phyloP scores from a whole-genome alignment of 164 flowering plant genomes.

The Hamamelis virginiana region DNA sequence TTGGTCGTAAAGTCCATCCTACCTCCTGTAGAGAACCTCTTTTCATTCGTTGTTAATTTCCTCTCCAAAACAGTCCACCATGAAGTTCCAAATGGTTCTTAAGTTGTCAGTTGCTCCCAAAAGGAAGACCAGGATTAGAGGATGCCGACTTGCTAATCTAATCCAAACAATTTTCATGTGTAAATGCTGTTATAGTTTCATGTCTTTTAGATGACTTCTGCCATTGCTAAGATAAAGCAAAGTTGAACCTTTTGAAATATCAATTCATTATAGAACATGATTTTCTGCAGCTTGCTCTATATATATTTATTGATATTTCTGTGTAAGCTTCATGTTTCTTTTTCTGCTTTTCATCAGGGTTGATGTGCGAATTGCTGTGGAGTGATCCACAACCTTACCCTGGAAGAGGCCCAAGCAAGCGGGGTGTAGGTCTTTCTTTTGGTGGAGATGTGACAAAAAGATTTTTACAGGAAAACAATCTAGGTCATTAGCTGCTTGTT shows the following conservation, averaged over 20 bases:
- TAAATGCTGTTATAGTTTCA: neutral
- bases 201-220: neutral
- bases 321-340: neutral
- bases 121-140: too few relatives aligned
- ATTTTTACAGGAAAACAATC: slow-evolving; percentile 80
- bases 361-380: slow-evolving; percentile 99
- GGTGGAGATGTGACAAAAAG: slow-evolving; percentile 92
- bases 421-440: slow-evolving; percentile 97
- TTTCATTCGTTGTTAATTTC: too few relatives aligned
- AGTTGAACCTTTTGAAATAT: neutral
- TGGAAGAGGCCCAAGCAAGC: slow-evolving; percentile 98
- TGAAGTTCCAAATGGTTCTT: too few relatives aligned
- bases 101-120: too few relatives aligned
- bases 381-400: slow-evolving; percentile 96
- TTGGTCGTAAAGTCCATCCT: too few relatives aligned
- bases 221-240: neutral
- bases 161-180: too few relatives aligned
- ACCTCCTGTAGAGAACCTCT: too few relatives aligned
- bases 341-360: slow-evolving; percentile 41
- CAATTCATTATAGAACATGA: neutral
- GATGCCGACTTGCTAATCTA: too few relatives aligned
- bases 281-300: neutral
- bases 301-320: neutral
- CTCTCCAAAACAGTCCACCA: too few relatives aligned
- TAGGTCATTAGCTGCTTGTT: slow-evolving; percentile 46